Percentiles rank a stretch among this genome's conserved stretches.
phyloP scores from a whole-genome alignment of 2,329 filamentous ascomycete genomes.

The Arthrobotrys sinensis region DNA sequence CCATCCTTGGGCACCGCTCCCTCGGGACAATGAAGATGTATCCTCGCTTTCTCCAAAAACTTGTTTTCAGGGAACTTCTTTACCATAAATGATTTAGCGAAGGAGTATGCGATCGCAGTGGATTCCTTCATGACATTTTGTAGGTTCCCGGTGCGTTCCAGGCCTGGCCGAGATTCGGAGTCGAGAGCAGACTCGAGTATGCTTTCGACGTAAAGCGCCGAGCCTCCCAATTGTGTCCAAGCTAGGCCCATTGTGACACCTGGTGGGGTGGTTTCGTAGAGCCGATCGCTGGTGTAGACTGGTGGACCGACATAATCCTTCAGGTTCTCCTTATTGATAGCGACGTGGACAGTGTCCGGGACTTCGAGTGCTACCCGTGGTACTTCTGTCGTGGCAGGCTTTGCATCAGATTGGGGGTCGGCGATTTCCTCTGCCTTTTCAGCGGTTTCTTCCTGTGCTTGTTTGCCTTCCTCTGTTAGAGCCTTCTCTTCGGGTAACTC shows the following conservation, averaged over 20 bases:
- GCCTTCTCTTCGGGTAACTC: constrained; percentile 84
- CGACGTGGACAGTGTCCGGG: constrained; percentile 87
- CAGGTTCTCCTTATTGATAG: constrained; percentile 88
- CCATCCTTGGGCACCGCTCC: constrained; percentile 96
- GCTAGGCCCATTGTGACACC: constrained; percentile 98
- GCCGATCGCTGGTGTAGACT: constrained; percentile 92
- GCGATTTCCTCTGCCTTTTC: constrained; percentile 63
- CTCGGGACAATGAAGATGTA: constrained; percentile 97
- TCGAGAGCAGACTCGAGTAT: constrained; percentile 87
- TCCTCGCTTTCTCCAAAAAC: constrained; percentile 95
- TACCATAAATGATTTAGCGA: constrained; percentile 89
- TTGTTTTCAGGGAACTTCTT: constrained; percentile 88
- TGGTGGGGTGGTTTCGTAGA: constrained; percentile 93
- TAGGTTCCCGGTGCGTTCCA: constrained; percentile 94
- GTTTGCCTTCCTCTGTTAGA: constrained; percentile 80
- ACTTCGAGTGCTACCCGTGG: constrained; percentile 85
- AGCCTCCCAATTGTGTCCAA: constrained; percentile 97
- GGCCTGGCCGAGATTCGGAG: constrained; percentile 79
- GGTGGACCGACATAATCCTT: constrained; percentile 98
- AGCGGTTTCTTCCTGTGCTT: constrained; percentile 65
- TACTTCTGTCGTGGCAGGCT: constrained; percentile 72
- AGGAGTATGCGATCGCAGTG: constrained; percentile 93
- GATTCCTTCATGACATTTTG: constrained; percentile 99
- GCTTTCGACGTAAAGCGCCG: constrained; percentile 96
- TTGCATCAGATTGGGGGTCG: constrained; percentile 70